Base-by-base conservation (phyloP, 495 filamentous ascomycete species). In the Xanthoparmelia taractica region DNA sequence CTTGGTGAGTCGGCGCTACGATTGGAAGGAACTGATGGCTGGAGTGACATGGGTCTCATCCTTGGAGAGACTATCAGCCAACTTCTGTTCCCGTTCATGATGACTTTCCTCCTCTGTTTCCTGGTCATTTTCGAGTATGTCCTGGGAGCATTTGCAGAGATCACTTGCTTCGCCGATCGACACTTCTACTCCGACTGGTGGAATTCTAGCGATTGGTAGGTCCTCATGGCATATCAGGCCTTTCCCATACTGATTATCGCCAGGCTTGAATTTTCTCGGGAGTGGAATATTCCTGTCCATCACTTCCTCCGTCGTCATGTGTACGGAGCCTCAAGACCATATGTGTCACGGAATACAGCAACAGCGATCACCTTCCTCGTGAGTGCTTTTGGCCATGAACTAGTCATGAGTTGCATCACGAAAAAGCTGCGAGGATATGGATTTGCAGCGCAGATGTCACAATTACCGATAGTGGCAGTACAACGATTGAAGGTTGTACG, bases 221-320 rank as follows among this genome's bases (percentile, higher is more conserved):
- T 33, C 57, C 43, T 55, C 5, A 6, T 33, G 25, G 6, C 25
- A 11, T 62, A 29, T 55, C 45, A 29, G 10, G 12, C 58, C 41
- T 8, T 45, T 40, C 20, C 27, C 20, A 8, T 40, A 54, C 66
- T 67, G 29, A 67, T 52, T 29, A n/a, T 34, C 15, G 27, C n/a
- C 31, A 80, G 92, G 92, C 86, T 98, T 63, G 94, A 98, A 74
- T 98, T 98, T 75, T 92, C 88, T 25, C 82, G 94, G 61, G 92
- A 97, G 77, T 98, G 94, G 94, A 98, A 98, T 72, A 86, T 96
- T 50, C 94, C 94, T 56, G 94, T 98, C n/a, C 95, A 98, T 78
- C 88, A 92, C 72, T 98, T 97, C 79, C 86, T 98, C 67, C 85
- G 94, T 12, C 84, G 94, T 17, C 94, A 98, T 73, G 94, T 98